Percentiles rank a stretch among this genome's conserved stretches.
Conservation (phyloP, 2,329 filamentous ascomycete genomes). For the Venturia asperata region DNA sequence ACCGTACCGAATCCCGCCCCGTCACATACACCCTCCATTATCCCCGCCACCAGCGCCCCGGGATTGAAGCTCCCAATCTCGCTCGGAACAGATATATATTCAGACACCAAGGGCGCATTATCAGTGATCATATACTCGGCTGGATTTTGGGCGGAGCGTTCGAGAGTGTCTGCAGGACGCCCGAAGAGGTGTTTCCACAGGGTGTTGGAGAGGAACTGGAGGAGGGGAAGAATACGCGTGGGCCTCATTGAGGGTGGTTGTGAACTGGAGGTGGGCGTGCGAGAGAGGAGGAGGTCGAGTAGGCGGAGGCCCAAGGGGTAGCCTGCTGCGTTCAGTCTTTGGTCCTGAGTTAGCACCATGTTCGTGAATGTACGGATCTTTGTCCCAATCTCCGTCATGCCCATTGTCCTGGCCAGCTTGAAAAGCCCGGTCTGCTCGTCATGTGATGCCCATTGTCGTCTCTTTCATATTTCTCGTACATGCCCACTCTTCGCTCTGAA, state of each 20-base stretch:
- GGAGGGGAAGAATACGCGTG: constrained; percentile 78
- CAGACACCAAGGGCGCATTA: constrained; percentile 93
- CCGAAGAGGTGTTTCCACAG: constrained; percentile 90
- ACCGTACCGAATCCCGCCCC: constrained; percentile 78
- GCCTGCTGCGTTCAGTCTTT: constrained; percentile 82
- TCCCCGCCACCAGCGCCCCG: constrained; percentile 88
- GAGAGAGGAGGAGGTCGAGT: constrained; percentile 84
- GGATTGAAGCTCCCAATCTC: constrained; percentile 97
- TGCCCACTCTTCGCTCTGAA: too few relatives aligned
- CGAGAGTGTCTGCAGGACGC: constrained; percentile 83
- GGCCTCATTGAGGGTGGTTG: constrained; percentile 52
- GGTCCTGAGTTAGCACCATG: background rate
- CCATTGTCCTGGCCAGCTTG: too few relatives aligned
- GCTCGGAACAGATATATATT: constrained; percentile 83
- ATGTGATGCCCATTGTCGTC: too few relatives aligned
- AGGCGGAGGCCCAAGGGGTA: constrained; percentile 91
- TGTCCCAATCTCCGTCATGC: too few relatives aligned
- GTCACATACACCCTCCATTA: constrained; percentile 93
- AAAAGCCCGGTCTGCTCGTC: too few relatives aligned
- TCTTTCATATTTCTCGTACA: too few relatives aligned
- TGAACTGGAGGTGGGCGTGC: constrained; percentile 41
- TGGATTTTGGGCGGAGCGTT: constrained; percentile 76
- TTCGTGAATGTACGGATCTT: background rate
- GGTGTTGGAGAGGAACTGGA: constrained; percentile 90
- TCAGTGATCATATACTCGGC: constrained; percentile 99